phyloP scores from a whole-genome alignment of 1,284 basidiomycete genomes.

The Ustilago xerochloae region DNA sequence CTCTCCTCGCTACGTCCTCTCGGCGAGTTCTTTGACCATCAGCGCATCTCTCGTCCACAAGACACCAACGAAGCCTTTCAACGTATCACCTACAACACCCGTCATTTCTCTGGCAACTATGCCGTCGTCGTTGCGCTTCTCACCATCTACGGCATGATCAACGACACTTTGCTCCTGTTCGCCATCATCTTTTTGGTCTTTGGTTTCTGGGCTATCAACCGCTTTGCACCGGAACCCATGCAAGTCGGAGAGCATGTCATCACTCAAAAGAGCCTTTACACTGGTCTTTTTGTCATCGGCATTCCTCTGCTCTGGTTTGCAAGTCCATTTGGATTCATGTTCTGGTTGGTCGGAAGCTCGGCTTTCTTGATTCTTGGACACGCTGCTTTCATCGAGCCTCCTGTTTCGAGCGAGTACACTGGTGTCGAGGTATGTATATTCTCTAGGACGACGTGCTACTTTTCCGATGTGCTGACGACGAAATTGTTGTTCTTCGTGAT shows the following conservation, averaged over 20 bases:
- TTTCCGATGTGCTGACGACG: no score
- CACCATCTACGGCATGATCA: slow-evolving; percentile 90
- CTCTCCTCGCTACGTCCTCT: slow-evolving; percentile 83
- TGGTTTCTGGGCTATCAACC: slow-evolving; percentile 89
- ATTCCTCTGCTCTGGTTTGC: slow-evolving; percentile 64
- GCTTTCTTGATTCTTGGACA: slow-evolving; percentile 76
- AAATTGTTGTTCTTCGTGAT: no score
- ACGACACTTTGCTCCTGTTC: slow-evolving; percentile 82
- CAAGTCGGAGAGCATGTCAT: slow-evolving; percentile 81
- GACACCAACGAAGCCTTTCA: slow-evolving; percentile 75
- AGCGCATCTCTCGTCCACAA: slow-evolving; percentile 79
- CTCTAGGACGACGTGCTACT: no score
- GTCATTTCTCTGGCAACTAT: slow-evolving; percentile 76
- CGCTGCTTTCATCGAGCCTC: slow-evolving; percentile 84
- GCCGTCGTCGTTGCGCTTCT: slow-evolving; percentile 82
- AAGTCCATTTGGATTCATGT: slow-evolving; percentile 62
- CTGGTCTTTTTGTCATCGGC: slow-evolving; percentile 69
- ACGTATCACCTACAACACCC: slow-evolving; percentile 91
- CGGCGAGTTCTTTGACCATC: slow-evolving; percentile 78
- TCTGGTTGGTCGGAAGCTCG: slow-evolving; percentile 69
- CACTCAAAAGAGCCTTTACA: slow-evolving; percentile 79
- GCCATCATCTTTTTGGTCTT: slow-evolving; percentile 88
- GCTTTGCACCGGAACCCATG: slow-evolving; percentile 73
- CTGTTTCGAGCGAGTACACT: slow-evolving; percentile 88
- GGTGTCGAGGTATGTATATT: slow-evolving; percentile 72